These are phyloP conservation scores for Microcyclospora pomicola DNA, from an alignment of 2,329 filamentous ascomycete species.

Conservation along the genomic window DNA sequence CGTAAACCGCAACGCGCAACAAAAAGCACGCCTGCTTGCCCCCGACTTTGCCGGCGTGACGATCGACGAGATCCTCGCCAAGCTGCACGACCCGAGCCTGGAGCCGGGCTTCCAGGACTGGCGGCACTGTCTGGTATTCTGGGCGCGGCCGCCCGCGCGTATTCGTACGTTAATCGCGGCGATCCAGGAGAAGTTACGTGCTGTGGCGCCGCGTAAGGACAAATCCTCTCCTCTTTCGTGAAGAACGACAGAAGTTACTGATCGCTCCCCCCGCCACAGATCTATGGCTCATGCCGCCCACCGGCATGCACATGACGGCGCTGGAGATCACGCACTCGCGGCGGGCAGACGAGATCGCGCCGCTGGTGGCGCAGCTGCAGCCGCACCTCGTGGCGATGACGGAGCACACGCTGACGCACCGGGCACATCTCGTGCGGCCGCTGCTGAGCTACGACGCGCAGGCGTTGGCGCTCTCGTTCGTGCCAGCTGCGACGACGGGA, in stretches of 20 bases:
- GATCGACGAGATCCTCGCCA: constrained; percentile 61
- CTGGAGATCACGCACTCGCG: constrained; percentile 75
- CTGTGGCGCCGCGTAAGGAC: constrained; percentile 55
- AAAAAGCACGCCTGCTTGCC: constrained; percentile 59
- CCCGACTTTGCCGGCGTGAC: constrained; percentile 54
- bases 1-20: constrained; percentile 58
- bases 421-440: constrained; percentile 66
- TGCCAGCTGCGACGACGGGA: constrained; percentile 41
- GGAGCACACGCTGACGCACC: constrained; percentile 52
- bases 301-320: constrained; percentile 70
- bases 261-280: constrained; percentile 30
- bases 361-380: constrained; percentile 44
- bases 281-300: constrained; percentile 73
- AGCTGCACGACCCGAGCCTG: constrained; percentile 49
- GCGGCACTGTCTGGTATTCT: constrained; percentile 73
- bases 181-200: constrained; percentile 48
- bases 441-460: constrained; percentile 72
- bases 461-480: constrained; percentile 73
- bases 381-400: constrained; percentile 46
- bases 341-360: constrained; percentile 52
- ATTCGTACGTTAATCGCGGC: constrained; percentile 52
- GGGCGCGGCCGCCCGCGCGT: constrained; percentile 66
- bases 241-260: not conserved
- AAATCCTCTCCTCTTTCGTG: not conserved
- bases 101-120: constrained; percentile 60